Base-by-base conservation (phyloP, 495 filamentous ascomycete genomes). In the Tuber microsphaerosporum region DNA sequence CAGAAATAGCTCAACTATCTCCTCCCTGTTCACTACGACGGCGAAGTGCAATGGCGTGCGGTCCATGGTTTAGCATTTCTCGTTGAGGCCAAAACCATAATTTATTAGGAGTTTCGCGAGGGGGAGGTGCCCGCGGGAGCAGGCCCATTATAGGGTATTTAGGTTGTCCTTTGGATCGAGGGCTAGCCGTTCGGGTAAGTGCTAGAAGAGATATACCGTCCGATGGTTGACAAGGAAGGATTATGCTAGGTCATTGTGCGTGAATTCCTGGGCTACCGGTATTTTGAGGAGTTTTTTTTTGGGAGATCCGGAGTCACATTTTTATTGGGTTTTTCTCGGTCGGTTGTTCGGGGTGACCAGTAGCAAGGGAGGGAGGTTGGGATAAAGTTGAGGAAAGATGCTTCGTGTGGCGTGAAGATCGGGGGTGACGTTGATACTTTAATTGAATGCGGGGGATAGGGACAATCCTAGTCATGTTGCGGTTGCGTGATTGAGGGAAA, bases 271-370 rank as follows among this genome's bases (percentile, higher is more conserved):
- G 22, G 68, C 69, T 34, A 37, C 34, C 34, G 34, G 34, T 1
- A 77, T 69, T 0, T 42, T 8, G 22, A 71, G 39, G 26, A 77
- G 68, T 71, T 9, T 5, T 39, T 39, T 45, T 77, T 71, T 10
- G 75, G 37, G 34, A 77, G 73, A 31, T 73, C 75, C n/a, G 51
- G 16, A 79, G 41, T 43, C 73, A 79, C 26, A 48, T 22, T 34
- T 31, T 31, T 10, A 31, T 34, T 5, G 1, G 12, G 26, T 65
- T 31, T 8, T 17, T 17, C 14, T 31, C 12, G 26, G 56, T 65
- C 26, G 34, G 34, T 2, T 37, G 34, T 37, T 37, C 34, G 34
- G 34, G 12, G 26, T 65, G 56, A 26, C 14, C n/a, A 7, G 20
- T 56, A 65, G 22, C 12, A n/a, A 12, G 48, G 9, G 48, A 51